Percentiles rank a stretch among this genome's conserved stretches.
phyloP scores from a whole-genome alignment of 106 monocot genomes.

The Platanthera guangdongensis region DNA sequence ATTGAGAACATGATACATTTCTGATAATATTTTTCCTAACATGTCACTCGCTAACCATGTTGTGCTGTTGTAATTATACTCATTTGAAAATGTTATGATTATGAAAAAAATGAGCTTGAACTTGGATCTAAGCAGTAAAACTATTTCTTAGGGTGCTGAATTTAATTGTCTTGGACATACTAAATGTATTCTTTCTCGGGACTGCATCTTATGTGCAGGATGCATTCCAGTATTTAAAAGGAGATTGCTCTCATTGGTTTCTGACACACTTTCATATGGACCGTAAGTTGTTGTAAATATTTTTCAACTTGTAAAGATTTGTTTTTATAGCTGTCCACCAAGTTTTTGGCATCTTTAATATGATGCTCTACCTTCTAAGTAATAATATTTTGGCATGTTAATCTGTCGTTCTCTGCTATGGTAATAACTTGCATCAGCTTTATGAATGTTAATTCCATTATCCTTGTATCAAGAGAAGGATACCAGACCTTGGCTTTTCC shows the following conservation, averaged over 20 bases:
- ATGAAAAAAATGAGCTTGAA: background rate
- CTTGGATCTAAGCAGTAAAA: background rate
- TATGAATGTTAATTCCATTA: no score
- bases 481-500: no score
- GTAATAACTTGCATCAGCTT: no score
- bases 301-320: background rate
- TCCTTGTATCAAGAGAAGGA: no score
- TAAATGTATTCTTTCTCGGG: background rate
- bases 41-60: background rate
- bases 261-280: constrained; percentile 95
- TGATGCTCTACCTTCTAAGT: background rate
- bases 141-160: background rate
- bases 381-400: background rate
- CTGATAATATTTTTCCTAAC: background rate
- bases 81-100: background rate
- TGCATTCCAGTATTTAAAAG: constrained; percentile 83
- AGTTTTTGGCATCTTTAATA: background rate
- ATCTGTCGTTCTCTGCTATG: background rate
- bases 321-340: background rate
- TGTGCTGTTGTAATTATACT: background rate
- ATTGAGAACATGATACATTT: background rate
- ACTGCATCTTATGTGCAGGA: constrained; percentile 44
- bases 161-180: background rate
- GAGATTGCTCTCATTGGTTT: constrained; percentile 92
- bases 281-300: constrained; percentile 43